Percentiles rank a stretch among this genome's conserved stretches.
Conservation (phyloP, 805 yeast species). For the Clavispora carvajalis region DNA sequence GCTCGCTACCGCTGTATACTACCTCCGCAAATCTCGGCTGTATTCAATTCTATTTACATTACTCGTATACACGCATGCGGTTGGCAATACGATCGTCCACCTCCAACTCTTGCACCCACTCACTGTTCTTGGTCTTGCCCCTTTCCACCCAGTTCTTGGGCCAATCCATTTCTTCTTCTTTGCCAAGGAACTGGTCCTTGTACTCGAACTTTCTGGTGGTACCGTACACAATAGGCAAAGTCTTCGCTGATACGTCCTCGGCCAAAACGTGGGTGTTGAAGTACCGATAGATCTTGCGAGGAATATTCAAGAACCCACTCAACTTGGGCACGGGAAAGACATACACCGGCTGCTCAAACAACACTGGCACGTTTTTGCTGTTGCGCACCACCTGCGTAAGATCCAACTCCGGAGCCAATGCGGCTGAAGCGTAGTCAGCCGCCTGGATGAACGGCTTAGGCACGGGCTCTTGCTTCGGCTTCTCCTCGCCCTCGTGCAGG, state of each 20-base stretch:
- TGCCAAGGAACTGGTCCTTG: constrained; percentile 32
- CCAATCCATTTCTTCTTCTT: constrained; percentile 19
- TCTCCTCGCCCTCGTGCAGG: constrained; percentile 20
- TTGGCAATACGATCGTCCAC: constrained; percentile 64
- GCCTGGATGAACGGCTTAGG: constrained; percentile 61
- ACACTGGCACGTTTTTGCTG: constrained; percentile 45
- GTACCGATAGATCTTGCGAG: constrained; percentile 70
- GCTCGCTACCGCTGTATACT: not conserved
- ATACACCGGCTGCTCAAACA: constrained; percentile 72
- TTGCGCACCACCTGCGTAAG: constrained; percentile 23
- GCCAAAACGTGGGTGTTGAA: constrained; percentile 71
- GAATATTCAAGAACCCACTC: constrained; percentile 73
- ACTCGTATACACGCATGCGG: constrained; percentile 45
- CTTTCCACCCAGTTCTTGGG: constrained; percentile 63
- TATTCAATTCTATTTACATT: constrained; percentile 1
- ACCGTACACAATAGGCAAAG: constrained; percentile 49
- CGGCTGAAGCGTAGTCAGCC: constrained; percentile 48
- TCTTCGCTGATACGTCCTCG: constrained; percentile 52
- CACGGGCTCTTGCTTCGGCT: constrained; percentile 40
- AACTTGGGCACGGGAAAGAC: constrained; percentile 74
- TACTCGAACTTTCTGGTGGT: constrained; percentile 49
- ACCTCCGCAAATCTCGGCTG: not conserved
- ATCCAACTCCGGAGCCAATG: constrained; percentile 58
- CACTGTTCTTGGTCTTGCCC: constrained; percentile 71
- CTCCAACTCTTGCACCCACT: constrained; percentile 77